These are phyloP conservation scores for Suzukiozyma palmioleophila DNA, from an alignment of 1,139 yeast genomes.

Conservation along the genomic window DNA sequence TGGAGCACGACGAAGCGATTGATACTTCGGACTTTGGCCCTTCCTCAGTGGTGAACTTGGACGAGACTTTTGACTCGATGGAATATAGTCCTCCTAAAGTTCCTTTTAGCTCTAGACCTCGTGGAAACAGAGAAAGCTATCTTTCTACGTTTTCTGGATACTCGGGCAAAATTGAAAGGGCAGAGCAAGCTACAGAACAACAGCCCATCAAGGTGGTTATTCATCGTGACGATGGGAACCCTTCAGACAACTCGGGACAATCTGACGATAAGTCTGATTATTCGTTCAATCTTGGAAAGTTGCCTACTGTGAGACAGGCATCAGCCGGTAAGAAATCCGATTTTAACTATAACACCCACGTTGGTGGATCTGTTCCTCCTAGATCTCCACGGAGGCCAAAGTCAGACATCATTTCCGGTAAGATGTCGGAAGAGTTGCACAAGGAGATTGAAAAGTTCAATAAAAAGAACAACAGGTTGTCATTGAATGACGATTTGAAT, in stretches of 20 bases:
- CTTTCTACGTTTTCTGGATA: constrained; percentile 27
- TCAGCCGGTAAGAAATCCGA: constrained; percentile 20
- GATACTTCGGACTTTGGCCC: too few relatives aligned
- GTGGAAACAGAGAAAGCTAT: constrained; percentile 18
- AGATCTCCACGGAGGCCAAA: constrained; percentile 39
- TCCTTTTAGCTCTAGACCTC: constrained; percentile 1
- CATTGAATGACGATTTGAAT: constrained; percentile 36
- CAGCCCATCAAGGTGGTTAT: background rate
- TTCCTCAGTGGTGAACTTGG: too few relatives aligned
- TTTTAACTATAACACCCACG: constrained; percentile 28
- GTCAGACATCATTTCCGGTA: constrained; percentile 22
- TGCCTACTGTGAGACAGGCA: constrained; percentile 10
- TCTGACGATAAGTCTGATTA: background rate
- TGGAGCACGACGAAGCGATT: too few relatives aligned
- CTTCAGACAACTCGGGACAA: constrained; percentile 1
- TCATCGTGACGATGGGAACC: constrained; percentile 2
- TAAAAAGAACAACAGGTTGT: constrained; percentile 1
- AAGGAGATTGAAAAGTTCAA: constrained; percentile 11
- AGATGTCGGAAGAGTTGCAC: constrained; percentile 9
- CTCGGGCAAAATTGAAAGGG: constrained; percentile 19
- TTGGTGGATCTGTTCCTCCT: constrained; percentile 40
- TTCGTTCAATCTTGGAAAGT: constrained; percentile 12
- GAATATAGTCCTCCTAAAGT: background rate
- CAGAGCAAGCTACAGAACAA: constrained; percentile 19
- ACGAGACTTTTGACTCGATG: background rate